A percentile compares a stretch with the other conserved stretches of the same genome.
phyloP scores from a whole-genome alignment of 2,329 filamentous ascomycete species.

The Pseudogymnoascus sp. region DNA sequence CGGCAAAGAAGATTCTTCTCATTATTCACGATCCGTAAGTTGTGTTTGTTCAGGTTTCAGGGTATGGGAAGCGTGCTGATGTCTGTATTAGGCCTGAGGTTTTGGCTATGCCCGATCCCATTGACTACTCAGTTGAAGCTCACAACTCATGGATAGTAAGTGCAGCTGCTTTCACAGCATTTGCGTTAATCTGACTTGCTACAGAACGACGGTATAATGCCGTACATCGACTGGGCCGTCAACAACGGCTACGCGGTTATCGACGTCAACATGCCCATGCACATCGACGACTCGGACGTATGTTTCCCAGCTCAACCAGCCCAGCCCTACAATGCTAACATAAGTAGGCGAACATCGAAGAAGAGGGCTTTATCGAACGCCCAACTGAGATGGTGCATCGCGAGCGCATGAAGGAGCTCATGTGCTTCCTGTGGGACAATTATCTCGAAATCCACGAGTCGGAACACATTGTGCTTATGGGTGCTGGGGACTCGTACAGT shows the following conservation, averaged over 20 bases:
- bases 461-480: slow-evolving; percentile 73
- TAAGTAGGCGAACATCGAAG: background rate
- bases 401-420: slow-evolving; percentile 49
- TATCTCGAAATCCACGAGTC: slow-evolving; percentile 73
- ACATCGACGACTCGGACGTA: slow-evolving; percentile 58
- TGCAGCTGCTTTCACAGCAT: slow-evolving; percentile 20
- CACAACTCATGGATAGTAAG: slow-evolving; percentile 86
- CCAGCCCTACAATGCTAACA: background rate
- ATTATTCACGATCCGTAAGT: slow-evolving; percentile 86
- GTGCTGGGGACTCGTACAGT: slow-evolving; percentile 80
- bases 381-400: slow-evolving; percentile 10
- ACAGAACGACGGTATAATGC: slow-evolving; percentile 72
- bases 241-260: slow-evolving; percentile 73
- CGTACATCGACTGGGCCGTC: slow-evolving; percentile 77
- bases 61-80: slow-evolving; percentile 20
- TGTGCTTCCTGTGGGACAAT: slow-evolving; percentile 92
- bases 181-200: background rate
- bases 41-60: slow-evolving; percentile 8
- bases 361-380: slow-evolving; percentile 29
- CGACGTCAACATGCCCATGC: slow-evolving; percentile 81
- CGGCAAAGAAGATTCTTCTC: slow-evolving; percentile 61
- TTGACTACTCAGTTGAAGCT: slow-evolving; percentile 65
- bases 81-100: slow-evolving; percentile 52
- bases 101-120: slow-evolving; percentile 53
- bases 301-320: slow-evolving; percentile 19